Evolutionary conservation across 495 filamentous ascomycete species (phyloP).

Genomic region (Parathielavia hyrcaniae): DNA sequence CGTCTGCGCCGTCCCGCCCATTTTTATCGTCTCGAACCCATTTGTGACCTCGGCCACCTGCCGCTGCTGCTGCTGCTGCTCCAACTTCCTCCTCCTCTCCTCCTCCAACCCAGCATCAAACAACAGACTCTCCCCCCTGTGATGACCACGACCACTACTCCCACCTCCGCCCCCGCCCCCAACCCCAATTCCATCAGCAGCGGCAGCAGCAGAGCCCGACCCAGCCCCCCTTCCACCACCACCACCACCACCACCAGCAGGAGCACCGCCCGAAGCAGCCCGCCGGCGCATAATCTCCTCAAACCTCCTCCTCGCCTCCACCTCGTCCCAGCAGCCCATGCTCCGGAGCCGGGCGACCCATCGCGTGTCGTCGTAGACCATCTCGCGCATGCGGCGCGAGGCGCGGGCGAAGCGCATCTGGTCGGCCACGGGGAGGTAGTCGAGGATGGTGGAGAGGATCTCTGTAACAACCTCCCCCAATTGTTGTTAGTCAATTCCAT

Average conservation of each 20-base stretch:
- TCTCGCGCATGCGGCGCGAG: slow-evolving; percentile 86
- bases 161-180: slow-evolving; percentile 19
- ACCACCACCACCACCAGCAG: slow-evolving; percentile 23
- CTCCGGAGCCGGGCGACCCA: slow-evolving; percentile 79
- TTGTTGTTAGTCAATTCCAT: neutral
- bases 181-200: slow-evolving; percentile 16
- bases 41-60: slow-evolving; percentile 41
- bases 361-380: slow-evolving; percentile 97
- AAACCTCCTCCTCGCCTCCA: slow-evolving; percentile 69
- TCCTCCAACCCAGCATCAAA: slow-evolving; percentile 64
- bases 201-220: slow-evolving; percentile 21
- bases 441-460: slow-evolving; percentile 80
- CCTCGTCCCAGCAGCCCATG: slow-evolving; percentile 92
- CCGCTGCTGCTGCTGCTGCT: slow-evolving; percentile 16
- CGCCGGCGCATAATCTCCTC: slow-evolving; percentile 68
- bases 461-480: slow-evolving; percentile 47
- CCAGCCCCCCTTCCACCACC: slow-evolving; percentile 6
- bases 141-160: neutral
- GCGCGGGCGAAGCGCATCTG: slow-evolving; percentile 80
- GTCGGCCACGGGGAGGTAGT: slow-evolving; percentile 78
- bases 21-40: slow-evolving; percentile 61
- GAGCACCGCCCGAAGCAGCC: slow-evolving; percentile 38
- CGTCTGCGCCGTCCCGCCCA: slow-evolving; percentile 25
- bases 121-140: slow-evolving; percentile 41
- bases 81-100: slow-evolving; percentile 37